Evolutionary conservation across 2,329 filamentous ascomycete genomes (phyloP), one percentile per base, ranked within the genome.

Genomic region (Epicoccum sorghinum): DNA sequence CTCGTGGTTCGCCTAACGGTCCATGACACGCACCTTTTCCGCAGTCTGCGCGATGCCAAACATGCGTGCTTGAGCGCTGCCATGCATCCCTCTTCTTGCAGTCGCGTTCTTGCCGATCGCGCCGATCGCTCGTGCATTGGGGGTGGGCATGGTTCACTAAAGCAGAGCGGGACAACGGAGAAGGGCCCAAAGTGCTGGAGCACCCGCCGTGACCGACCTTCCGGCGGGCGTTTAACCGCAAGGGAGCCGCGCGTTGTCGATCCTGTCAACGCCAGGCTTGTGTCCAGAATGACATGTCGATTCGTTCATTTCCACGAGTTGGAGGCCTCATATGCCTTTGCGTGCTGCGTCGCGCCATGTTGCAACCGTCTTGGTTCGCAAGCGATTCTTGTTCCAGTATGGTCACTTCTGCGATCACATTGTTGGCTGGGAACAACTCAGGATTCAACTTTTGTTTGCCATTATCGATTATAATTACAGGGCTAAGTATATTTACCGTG

Each of bases 391-490:
- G 8, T 23, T n/a, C 14, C 22, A 40, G 45, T 32, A 36, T 32
- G n/a, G 35, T 41, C 22, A n/a, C 12, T 42, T 22, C 8, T 30
- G 32, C 5, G 23, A n/a, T 41, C 38, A 27, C 24, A 13, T 1
- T 12, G 13, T 12, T n/a, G 7, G 4, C 13, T n/a, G 32, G 7
- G 10, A 33, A 12, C 7, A 7, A 36, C 33, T 27, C 44, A 43
- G 30, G 30, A 25, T 29, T 23, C 5, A 14, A 33, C 4, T 9
- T 55, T n/a, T 23, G 14, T n/a, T 37, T 46, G 41, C 29, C 14
- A 55, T 50, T 49, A 55, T 41, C 22, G 22, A 55, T 55, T 55
- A 50, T 55, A 24, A 46, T 32, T 55, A 55, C 27, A 42, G 23
- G 22, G 13, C 13, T 38, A 33, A 46, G 38, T 55, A 51, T 33